Percentiles rank a stretch among this genome's conserved stretches.
phyloP scores from a whole-genome alignment of 2,329 filamentous ascomycete genomes.

The Geosmithia putterillii region DNA sequence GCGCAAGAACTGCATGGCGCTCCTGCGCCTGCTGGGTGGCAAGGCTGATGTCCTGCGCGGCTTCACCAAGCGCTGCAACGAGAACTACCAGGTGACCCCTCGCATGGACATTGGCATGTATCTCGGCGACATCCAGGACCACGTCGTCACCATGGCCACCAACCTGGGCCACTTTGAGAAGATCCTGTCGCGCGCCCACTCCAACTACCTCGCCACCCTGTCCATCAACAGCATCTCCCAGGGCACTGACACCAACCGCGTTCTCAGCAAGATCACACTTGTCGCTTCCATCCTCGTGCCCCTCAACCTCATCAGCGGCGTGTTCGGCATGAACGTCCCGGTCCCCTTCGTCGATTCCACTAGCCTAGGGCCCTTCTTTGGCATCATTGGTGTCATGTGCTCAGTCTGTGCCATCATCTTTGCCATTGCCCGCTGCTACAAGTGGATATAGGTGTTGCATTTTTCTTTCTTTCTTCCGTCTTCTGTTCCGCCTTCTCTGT shows the following conservation, averaged over 20 bases:
- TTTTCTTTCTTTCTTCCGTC: neutral
- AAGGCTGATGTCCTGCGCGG: slow-evolving; percentile 98
- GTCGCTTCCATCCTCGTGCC: slow-evolving; percentile 93
- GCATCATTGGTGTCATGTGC: slow-evolving; percentile 39
- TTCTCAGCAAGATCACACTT: slow-evolving; percentile 89
- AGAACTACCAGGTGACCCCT: slow-evolving; percentile 89
- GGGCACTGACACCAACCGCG: slow-evolving; percentile 77
- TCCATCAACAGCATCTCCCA: slow-evolving; percentile 84
- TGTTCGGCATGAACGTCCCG: slow-evolving; percentile 79
- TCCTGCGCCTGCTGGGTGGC: slow-evolving; percentile 85
- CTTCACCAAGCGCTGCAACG: slow-evolving; percentile 97
- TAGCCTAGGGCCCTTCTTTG: slow-evolving; percentile 41
- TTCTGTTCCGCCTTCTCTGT: slow-evolving; percentile 1
- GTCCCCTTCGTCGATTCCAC: slow-evolving; percentile 50
- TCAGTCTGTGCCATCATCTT: slow-evolving; percentile 35
- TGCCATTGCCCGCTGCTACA: slow-evolving; percentile 28
- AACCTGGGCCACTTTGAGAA: slow-evolving; percentile 95
- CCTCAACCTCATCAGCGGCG: slow-evolving; percentile 78
- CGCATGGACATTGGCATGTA: slow-evolving; percentile 96
- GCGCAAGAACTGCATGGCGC: slow-evolving; percentile 86
- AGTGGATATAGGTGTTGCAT: slow-evolving; percentile 28
- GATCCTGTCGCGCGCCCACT: slow-evolving; percentile 86
- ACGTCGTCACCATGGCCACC: slow-evolving; percentile 98
- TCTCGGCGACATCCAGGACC: slow-evolving; percentile 93
- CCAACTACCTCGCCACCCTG: slow-evolving; percentile 91